Percentiles rank a stretch among this genome's conserved stretches.
Conservation (phyloP, 2,329 filamentous ascomycete genomes). For the Colletotrichum abscissum region DNA sequence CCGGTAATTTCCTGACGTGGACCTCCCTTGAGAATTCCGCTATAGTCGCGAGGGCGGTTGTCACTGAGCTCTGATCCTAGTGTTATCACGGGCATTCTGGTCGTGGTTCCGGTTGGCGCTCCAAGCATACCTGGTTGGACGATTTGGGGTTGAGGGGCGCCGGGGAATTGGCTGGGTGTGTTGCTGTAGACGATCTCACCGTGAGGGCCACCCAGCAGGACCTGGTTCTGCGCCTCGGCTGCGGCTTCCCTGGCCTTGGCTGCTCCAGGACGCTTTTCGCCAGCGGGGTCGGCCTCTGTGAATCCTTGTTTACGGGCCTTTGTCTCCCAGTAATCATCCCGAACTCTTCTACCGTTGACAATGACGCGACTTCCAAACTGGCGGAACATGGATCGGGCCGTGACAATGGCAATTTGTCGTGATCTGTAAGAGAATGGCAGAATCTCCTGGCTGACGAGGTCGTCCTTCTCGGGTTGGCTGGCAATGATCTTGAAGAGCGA, state of each 20-base stretch:
- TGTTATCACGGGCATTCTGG: constrained; percentile 87
- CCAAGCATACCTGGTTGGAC: constrained; percentile 80
- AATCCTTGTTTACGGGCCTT: constrained; percentile 98
- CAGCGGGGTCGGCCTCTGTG: constrained; percentile 94
- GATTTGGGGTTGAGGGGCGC: constrained; percentile 74
- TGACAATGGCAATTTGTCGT: constrained; percentile 98
- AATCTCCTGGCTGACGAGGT: constrained; percentile 93
- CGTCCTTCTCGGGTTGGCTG: constrained; percentile 94
- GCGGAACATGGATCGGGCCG: constrained; percentile 96
- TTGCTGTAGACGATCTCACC: constrained; percentile 92
- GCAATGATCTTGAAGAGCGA: constrained; percentile 98
- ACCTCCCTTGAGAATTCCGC: constrained; percentile 79
- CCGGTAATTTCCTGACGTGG: constrained; percentile 92
- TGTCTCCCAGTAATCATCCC: constrained; percentile 98
- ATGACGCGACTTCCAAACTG: constrained; percentile 98
- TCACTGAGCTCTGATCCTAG: constrained; percentile 82
- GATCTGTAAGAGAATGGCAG: constrained; percentile 97
- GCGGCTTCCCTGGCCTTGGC: constrained; percentile 88
- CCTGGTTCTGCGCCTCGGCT: constrained; percentile 74
- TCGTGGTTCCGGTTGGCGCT: constrained; percentile 70
- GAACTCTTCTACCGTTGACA: constrained; percentile 86
- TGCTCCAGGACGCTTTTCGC: constrained; percentile 94
- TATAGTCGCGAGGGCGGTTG: constrained; percentile 82
- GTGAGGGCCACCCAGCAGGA: constrained; percentile 74
- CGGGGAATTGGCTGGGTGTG: constrained; percentile 72